phyloP scores from a whole-genome alignment of 2,329 filamentous ascomycete species.

The Clonostachys rhizophaga region DNA sequence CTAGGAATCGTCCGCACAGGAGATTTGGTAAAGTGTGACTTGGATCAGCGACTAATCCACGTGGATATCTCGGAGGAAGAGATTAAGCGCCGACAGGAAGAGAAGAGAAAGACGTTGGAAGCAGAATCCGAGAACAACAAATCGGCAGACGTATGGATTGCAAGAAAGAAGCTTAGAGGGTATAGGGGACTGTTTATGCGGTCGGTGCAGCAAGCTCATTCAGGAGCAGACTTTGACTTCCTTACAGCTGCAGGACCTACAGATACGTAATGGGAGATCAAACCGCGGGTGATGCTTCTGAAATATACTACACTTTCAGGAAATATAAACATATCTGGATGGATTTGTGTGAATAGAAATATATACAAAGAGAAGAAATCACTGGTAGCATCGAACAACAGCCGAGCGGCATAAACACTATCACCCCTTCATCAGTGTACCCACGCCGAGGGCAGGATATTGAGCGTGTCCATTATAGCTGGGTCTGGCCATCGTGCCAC shows the following conservation, averaged over 20 bases:
- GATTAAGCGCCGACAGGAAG: constrained; percentile 53
- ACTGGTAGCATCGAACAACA: too few relatives aligned
- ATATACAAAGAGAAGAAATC: too few relatives aligned
- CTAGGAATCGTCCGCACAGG: constrained; percentile 74
- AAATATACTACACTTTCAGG: too few relatives aligned
- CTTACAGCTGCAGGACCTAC: constrained; percentile 38
- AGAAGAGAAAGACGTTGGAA: constrained; percentile 46
- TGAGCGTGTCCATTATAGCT: too few relatives aligned
- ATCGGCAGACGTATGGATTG: constrained; percentile 22
- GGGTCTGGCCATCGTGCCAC: too few relatives aligned
- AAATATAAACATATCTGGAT: too few relatives aligned
- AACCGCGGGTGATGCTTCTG: too few relatives aligned
- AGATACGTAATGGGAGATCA: too few relatives aligned
- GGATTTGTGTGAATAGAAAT: too few relatives aligned
- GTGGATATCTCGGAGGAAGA: constrained; percentile 66
- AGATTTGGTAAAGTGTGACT: constrained; percentile 75
- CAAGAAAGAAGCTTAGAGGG: constrained; percentile 37
- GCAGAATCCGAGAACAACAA: constrained; percentile 7
- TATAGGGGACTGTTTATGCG: constrained; percentile 57
- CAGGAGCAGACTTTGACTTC: constrained; percentile 59
- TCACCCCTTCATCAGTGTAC: too few relatives aligned
- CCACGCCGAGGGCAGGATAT: too few relatives aligned
- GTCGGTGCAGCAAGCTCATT: constrained; percentile 54
- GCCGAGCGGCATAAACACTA: too few relatives aligned
- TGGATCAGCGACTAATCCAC: constrained; percentile 55